Base-by-base conservation (phyloP, 1,139 yeast genomes). In the Suhomyces taliae region DNA sequence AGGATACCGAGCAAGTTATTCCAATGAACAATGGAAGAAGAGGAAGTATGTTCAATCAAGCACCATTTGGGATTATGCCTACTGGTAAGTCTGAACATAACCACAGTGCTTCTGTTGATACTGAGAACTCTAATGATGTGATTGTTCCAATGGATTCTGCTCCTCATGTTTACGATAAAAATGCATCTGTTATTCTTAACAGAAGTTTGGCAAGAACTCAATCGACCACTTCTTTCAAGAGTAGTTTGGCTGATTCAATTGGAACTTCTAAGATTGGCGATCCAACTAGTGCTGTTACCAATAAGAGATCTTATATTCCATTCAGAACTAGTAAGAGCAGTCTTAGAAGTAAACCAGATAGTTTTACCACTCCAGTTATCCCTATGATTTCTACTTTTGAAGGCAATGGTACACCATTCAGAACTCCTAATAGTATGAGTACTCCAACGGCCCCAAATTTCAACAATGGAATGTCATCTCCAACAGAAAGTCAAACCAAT, bases 81-180 rank as follows among this genome's bases (percentile, higher is more conserved):
- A 32, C 26, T 11, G 49, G 46, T 3, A 27, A 37, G 6, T 41
- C 44, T 7, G 46, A 42, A 44, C 85, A 80, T 55, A 63, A 61
- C 32, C 77, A 81, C 46, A 69, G 78, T 39, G 74, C 76, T 2
- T 81, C 85, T 1, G 68, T 72, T 34, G 87, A 80, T 47, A 80
- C 85, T 1, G 61, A 62, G 44, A 60, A 50, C 42, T 59, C 67
- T 1, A 64, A 66, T 42, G 76, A 75, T 41, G 65, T 74, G 3
- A 70, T 69, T 29, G 72, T 76, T 27, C 76, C 84, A 8, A 76
- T 79, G 59, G 91, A 86, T 52, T 81, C 88, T 6, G 91, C 85
- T 9, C 95, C 93, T 6, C 89, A 79, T 58, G 80, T 85, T 1
- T 89, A 85, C 63, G 96, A 85, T 62, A 87, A 84, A 64, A 86